Percentiles rank a stretch among this genome's conserved stretches.
These are phyloP conservation scores for Pseudocercospora cruenta DNA, from an alignment of 2,329 filamentous ascomycete genomes.

Conservation along the genomic window DNA sequence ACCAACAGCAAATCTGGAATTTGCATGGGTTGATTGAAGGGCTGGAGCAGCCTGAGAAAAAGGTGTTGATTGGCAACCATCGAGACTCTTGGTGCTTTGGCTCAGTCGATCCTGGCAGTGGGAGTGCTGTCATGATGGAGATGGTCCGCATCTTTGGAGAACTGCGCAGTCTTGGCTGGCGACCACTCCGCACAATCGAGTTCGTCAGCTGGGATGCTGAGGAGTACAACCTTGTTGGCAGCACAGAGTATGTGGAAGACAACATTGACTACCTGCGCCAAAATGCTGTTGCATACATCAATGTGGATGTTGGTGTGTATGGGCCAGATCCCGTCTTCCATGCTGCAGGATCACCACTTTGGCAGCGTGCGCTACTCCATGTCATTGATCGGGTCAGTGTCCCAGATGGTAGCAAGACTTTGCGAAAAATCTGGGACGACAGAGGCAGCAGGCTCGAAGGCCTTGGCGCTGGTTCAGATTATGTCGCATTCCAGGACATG, in stretches of 20 bases:
- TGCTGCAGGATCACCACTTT: slow-evolving; percentile 80
- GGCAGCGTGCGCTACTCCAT: slow-evolving; percentile 70
- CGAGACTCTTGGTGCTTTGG: slow-evolving; percentile 92
- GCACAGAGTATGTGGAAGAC: slow-evolving; percentile 91
- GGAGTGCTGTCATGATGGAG: slow-evolving; percentile 89
- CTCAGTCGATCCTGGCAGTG: slow-evolving; percentile 81
- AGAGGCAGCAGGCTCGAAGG: slow-evolving; percentile 64
- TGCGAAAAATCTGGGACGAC: slow-evolving; percentile 77
- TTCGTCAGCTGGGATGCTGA: slow-evolving; percentile 96
- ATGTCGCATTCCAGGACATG: slow-evolving; percentile 87
- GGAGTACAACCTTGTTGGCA: slow-evolving; percentile 91
- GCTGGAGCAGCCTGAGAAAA: slow-evolving; percentile 80
- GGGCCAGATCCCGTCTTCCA: slow-evolving; percentile 67
- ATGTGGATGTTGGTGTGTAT: slow-evolving; percentile 81
- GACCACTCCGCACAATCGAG: slow-evolving; percentile 89
- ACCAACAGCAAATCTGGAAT: slow-evolving; percentile 87
- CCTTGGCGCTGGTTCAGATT: slow-evolving; percentile 77
- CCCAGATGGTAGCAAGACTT: slow-evolving; percentile 69
- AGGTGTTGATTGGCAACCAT: slow-evolving; percentile 88
- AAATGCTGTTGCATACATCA: slow-evolving; percentile 84
- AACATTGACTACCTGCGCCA: slow-evolving; percentile 72
- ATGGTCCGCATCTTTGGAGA: slow-evolving; percentile 82
- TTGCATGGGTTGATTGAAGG: slow-evolving; percentile 82
- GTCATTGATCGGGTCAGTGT: slow-evolving; percentile 76
- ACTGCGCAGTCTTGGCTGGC: slow-evolving; percentile 77